phyloP scores from a whole-genome alignment of 306 rosid genomes.

The Castanea sativa region DNA sequence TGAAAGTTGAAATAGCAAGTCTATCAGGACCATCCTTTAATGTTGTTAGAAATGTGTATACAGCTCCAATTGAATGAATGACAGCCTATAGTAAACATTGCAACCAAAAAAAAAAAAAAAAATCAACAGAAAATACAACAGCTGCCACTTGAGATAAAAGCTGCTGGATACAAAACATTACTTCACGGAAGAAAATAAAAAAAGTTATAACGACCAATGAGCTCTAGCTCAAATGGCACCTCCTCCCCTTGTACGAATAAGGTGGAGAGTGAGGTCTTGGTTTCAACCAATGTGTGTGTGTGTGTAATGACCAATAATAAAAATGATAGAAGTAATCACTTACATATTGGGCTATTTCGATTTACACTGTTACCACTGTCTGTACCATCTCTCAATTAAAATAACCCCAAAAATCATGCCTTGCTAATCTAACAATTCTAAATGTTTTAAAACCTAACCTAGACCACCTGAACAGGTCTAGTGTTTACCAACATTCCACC shows the following conservation, averaged over 20 bases:
- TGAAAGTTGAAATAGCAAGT: constrained; percentile 43
- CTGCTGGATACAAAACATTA: not conserved
- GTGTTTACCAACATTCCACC: not conserved
- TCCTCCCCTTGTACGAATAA: too few species aligned
- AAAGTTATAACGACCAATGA: too few species aligned
- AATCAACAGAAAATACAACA: constrained; percentile 5
- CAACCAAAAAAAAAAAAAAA: constrained; percentile 10
- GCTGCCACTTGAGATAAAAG: not conserved
- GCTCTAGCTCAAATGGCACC: too few species aligned
- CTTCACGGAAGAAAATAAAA: not conserved
- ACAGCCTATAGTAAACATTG: constrained; percentile 47
- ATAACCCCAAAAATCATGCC: not conserved
- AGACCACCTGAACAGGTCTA: not conserved
- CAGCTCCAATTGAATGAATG: constrained; percentile 45
- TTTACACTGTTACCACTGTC: not conserved
- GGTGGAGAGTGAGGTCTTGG: too few species aligned
- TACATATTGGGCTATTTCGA: too few species aligned
- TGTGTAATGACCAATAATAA: too few species aligned
- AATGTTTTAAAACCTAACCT: not conserved
- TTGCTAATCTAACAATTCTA: not conserved
- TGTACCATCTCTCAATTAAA: not conserved
- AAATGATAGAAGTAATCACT: not conserved
- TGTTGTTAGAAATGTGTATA: constrained; percentile 35
- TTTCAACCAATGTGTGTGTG: too few species aligned
- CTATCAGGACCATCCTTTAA: constrained; percentile 35